Evolutionary conservation across 2,329 filamentous ascomycete species (phyloP).

Genomic region (Emergomyces africanus): DNA sequence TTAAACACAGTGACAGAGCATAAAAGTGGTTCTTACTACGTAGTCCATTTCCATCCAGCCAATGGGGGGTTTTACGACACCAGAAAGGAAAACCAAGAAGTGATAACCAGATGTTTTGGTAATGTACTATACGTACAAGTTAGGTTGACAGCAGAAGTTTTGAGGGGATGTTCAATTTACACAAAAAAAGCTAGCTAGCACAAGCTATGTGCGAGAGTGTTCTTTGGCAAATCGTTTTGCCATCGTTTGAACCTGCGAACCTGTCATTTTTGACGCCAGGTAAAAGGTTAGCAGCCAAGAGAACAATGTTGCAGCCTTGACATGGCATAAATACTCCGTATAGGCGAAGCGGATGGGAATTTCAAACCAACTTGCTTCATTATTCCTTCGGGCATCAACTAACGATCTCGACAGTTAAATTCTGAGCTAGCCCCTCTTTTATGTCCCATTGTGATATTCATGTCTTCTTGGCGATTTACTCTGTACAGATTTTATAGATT

Average conservation of each 20-base stretch:
- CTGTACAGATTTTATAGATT: neutral
- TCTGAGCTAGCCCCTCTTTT: neutral
- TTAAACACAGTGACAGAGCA: no score
- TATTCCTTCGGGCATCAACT: no score
- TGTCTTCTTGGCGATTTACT: neutral
- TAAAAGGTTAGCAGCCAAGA: neutral
- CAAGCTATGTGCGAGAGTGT: neutral
- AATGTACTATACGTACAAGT: no score
- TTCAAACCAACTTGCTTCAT: neutral
- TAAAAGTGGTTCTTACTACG: no score
- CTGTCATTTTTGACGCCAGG: no score
- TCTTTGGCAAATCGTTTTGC: neutral
- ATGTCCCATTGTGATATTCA: neutral
- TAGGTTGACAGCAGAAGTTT: neutral
- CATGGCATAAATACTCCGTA: neutral
- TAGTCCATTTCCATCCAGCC: no score
- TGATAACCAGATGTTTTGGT: no score
- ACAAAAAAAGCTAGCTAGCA: neutral
- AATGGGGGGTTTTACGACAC: no score
- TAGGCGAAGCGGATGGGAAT: neutral
- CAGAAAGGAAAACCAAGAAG: no score
- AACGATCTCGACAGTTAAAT: no score
- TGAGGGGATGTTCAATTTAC: neutral
- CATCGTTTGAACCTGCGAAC: no score
- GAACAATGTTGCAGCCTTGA: neutral